Percentiles rank a stretch among this genome's conserved stretches.
These are phyloP conservation scores for Penicillium bialowiezense DNA, from an alignment of 495 filamentous ascomycete species.

Conservation along the genomic window DNA sequence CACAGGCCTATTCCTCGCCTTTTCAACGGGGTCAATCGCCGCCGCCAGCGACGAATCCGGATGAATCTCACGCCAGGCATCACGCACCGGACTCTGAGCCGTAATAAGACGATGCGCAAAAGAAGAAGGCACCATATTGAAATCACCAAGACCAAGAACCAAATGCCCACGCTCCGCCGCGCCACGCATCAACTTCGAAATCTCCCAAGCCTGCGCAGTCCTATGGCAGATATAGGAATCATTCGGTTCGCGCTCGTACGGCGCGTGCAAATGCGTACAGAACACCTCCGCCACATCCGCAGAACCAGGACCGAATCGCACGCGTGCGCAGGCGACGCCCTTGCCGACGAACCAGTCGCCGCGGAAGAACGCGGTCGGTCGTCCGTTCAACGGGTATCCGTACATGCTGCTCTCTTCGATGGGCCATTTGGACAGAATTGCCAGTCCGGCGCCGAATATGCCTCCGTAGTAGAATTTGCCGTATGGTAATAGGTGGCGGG, in stretches of 20 bases:
- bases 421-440: conserved; percentile 94
- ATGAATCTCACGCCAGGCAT: conserved; percentile 77
- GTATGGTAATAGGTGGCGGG: conserved; percentile 76
- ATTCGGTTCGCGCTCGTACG: conserved; percentile 74
- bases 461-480: conserved; percentile 93
- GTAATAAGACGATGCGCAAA: conserved; percentile 84
- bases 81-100: conserved; percentile 71
- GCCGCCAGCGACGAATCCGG: conserved; percentile 76
- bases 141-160: conserved; percentile 83
- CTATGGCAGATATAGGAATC: conserved; percentile 90
- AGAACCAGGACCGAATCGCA: conserved; percentile 64
- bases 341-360: conserved; percentile 94
- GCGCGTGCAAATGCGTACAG: conserved; percentile 90
- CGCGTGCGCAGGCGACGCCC: conserved; percentile 81
- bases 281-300: conserved; percentile 85
- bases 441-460: conserved; percentile 84
- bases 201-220: conserved; percentile 95
- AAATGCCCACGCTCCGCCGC: conserved; percentile 83
- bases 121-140: conserved; percentile 89
- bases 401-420: conserved; percentile 88
- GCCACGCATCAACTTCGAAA: conserved; percentile 82
- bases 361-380: conserved; percentile 87
- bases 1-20: conserved; percentile 40
- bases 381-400: conserved; percentile 86
- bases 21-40: conserved; percentile 61